Percentiles rank a stretch among this genome's conserved stretches.
Conservation (phyloP, 2,329 filamentous ascomycete genomes). For the Fusarium citri region DNA sequence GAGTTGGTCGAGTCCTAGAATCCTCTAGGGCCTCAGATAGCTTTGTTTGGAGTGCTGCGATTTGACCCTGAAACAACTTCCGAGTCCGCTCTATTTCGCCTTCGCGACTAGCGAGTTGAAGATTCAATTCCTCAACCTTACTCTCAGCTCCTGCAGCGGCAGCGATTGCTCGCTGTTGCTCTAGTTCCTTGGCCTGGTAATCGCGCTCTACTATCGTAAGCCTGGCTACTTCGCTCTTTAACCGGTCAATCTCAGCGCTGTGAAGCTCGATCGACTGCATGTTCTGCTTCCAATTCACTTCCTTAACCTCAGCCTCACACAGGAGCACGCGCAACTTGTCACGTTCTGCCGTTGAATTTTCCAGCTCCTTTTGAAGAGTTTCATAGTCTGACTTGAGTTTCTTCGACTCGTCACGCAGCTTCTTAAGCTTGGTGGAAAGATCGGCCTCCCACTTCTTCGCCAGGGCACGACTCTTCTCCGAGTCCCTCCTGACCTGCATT, state of each 20-base stretch:
- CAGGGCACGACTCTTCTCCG: conserved; percentile 76
- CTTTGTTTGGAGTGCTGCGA: conserved; percentile 59
- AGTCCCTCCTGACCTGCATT: conserved; percentile 76
- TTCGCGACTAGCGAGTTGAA: conserved; percentile 66
- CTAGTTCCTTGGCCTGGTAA: conserved; percentile 72
- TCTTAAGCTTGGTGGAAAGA: conserved; percentile 73
- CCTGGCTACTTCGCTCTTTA: conserved; percentile 69
- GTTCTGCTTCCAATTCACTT: conserved; percentile 72
- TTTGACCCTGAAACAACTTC: conserved; percentile 61
- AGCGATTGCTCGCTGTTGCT: conserved; percentile 67
- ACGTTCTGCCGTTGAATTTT: conserved; percentile 68
- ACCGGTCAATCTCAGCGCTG: conserved; percentile 68
- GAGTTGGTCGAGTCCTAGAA: conserved; percentile 38
- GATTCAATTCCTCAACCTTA: conserved; percentile 67
- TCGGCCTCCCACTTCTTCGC: conserved; percentile 83
- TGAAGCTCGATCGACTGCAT: conserved; percentile 72
- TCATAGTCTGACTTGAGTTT: conserved; percentile 70
- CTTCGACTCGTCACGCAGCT: conserved; percentile 76
- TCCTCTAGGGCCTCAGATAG: conserved; percentile 55
- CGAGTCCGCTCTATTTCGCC: conserved; percentile 59
- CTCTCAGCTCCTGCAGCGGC: conserved; percentile 69
- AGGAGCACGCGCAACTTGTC: conserved; percentile 74
- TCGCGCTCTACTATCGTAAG: conserved; percentile 71
- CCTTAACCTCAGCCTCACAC: conserved; percentile 75
- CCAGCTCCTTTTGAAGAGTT: conserved; percentile 67